Conservation (phyloP, 148 eudicot species). For the Amaranthus palmeri region DNA sequence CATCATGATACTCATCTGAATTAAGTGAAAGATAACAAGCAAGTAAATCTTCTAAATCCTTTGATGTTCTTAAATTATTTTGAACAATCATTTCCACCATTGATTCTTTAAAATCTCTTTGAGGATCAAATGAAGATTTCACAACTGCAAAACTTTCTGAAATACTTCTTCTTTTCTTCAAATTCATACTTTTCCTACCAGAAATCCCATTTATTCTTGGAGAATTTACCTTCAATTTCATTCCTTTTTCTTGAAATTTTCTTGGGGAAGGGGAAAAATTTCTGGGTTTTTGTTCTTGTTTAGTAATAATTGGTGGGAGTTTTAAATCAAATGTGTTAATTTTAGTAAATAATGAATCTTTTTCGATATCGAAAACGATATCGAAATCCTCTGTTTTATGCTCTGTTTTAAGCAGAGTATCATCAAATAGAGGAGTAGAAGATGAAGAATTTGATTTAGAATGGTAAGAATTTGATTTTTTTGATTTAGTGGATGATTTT, state of each 20-base stretch:
- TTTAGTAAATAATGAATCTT: not conserved
- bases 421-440: slow-evolving; percentile 11
- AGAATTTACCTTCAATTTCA: slow-evolving; percentile 53
- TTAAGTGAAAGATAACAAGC: slow-evolving; percentile 74
- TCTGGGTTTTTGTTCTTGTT: slow-evolving; percentile 10
- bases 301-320: slow-evolving; percentile 50
- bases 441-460: slow-evolving; percentile 19
- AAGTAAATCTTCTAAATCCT: slow-evolving; percentile 81
- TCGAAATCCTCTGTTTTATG: slow-evolving; percentile 20
- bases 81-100: slow-evolving; percentile 92
- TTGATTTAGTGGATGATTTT: slow-evolving; percentile 22
- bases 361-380: slow-evolving; percentile 23
- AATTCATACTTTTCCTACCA: slow-evolving; percentile 36
- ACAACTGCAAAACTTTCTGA: slow-evolving; percentile 81
- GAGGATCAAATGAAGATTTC: slow-evolving; percentile 69
- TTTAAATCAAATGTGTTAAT: slow-evolving; percentile 11
- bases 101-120: slow-evolving; percentile 71
- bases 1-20: slow-evolving; percentile 73
- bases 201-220: slow-evolving; percentile 42
- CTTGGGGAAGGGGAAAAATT: not conserved
- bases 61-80: slow-evolving; percentile 54
- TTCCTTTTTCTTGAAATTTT: slow-evolving; percentile 28
- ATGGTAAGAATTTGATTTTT: slow-evolving; percentile 28
- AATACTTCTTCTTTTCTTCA: slow-evolving; percentile 26
- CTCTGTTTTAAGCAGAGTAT: slow-evolving; percentile 19